phyloP scores from a whole-genome alignment of 2,329 filamentous ascomycete species.

The Drechslera avenae region DNA sequence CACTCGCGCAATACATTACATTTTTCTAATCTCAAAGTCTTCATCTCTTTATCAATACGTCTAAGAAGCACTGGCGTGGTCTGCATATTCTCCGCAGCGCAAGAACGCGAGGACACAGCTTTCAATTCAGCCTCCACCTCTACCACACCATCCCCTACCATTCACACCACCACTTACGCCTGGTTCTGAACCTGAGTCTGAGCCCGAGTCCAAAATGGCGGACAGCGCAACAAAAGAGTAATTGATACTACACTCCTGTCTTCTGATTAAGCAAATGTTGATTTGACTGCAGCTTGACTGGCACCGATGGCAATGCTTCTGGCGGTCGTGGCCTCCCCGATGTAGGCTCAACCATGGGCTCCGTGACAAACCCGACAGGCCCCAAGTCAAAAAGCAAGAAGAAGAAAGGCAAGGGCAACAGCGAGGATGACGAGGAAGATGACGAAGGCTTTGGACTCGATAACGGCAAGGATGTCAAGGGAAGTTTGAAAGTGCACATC shows the following conservation, averaged over 20 bases:
- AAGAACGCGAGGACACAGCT: conserved; percentile 12
- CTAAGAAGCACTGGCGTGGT: conserved; percentile 19
- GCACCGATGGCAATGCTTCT: conserved; percentile 11
- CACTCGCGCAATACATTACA: background rate
- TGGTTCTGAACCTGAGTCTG: background rate
- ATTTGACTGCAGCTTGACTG: conserved; percentile 3
- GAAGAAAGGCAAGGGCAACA: conserved; percentile 2
- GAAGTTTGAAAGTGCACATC: conserved; percentile 30
- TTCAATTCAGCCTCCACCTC: conserved; percentile 3
- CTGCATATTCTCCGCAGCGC: conserved; percentile 10
- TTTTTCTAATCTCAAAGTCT: background rate
- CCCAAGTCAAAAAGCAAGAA: background rate
- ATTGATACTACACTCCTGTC: background rate
- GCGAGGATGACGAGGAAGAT: conserved; percentile 3
- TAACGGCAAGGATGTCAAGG: conserved; percentile 29
- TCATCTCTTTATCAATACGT: background rate
- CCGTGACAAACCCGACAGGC: conserved; percentile 3
- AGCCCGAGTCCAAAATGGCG: conserved; percentile 10
- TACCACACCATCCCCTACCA: background rate
- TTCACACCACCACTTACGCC: conserved; percentile 5
- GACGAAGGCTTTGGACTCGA: conserved; percentile 28
- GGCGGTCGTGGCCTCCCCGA: conserved; percentile 15
- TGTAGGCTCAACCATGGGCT: conserved; percentile 15
- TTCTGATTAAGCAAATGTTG: background rate
- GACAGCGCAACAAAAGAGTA: conserved; percentile 17